Base-by-base conservation (phyloP, 345 rosid species). In the Gossypium anomalum region DNA sequence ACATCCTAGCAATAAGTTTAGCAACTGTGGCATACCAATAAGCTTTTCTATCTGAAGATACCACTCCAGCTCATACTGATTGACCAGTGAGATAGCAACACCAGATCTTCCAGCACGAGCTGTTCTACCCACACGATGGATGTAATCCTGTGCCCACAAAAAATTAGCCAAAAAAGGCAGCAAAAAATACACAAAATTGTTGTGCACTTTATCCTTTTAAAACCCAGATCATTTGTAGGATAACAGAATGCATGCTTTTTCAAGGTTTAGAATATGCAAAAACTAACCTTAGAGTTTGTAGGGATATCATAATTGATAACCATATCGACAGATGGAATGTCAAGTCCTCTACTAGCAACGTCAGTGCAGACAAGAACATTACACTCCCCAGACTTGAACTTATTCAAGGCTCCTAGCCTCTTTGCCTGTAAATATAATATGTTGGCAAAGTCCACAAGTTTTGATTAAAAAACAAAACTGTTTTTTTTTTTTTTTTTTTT, bases 91-190 rank as follows among this genome's bases (percentile, higher is more conserved):
- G 78, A 94, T 86, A 48, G 92, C 98, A 13, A 92, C 89, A 47
- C 98, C 98, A 77, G 97, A 89, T 73, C 97, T 90, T 72, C 98
- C 99, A n/a, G 98, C 98, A 76, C 99, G 97, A 73, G 94, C 71
- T 48, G 85, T 83, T 82, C 91, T 83, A 61, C 91, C 91, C 55
- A 86, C 91, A 70, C 90, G 78, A 84, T 87, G 93, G 67, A 89
- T 87, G 71, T 87, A 89, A 73, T 89, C 90, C 93, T 87, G 80
- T 45, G 71, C 27, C 6, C 70, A 45, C 38, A 6, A 16, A 70
- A 38, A 70, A 41, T 65, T 56, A 72, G 68, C 57, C 66, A 7
- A 22, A 20, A 51, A 34, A 2, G 5, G 9, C 9, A 71, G 19
- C 34, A n/a, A 55, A 53, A 34, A 58, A 70, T 4, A 55, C 57